Conservation (phyloP, 2,329 filamentous ascomycete species). For the Juglanconis sp. region DNA sequence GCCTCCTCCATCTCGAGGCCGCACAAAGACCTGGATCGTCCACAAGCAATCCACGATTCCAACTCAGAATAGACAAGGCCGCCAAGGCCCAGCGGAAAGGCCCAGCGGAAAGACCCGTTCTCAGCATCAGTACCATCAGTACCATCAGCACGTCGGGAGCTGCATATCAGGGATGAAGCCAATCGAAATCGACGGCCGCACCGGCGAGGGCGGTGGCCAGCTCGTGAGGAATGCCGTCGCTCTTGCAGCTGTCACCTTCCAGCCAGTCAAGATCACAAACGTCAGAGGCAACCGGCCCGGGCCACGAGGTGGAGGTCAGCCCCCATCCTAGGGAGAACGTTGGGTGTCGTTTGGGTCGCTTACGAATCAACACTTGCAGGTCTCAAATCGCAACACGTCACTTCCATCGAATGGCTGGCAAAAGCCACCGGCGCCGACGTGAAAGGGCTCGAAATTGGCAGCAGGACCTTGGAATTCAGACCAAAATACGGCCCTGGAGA, state of each 20-base stretch:
- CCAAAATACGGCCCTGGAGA: conserved; percentile 38
- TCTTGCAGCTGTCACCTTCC: conserved; percentile 53
- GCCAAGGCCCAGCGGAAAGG: too few species aligned
- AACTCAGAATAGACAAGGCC: too few species aligned
- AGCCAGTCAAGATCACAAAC: conserved; percentile 50
- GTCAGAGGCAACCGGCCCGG: conserved; percentile 52
- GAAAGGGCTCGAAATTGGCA: conserved; percentile 49
- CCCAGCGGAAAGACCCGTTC: too few species aligned
- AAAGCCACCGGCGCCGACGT: conserved; percentile 49
- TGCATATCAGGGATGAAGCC: conserved; percentile 10
- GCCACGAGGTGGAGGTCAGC: conserved; percentile 29
- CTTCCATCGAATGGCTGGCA: conserved; percentile 53
- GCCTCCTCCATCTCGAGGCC: too few species aligned
- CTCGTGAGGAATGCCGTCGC: conserved; percentile 54
- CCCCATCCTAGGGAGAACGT: neutral
- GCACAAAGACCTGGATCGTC: too few species aligned
- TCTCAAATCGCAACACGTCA: conserved; percentile 59
- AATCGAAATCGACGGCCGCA: conserved; percentile 53
- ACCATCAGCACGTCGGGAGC: too few species aligned
- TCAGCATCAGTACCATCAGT: too few species aligned
- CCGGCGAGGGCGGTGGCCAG: conserved; percentile 61
- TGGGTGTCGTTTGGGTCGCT: too few species aligned
- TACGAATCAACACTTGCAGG: conserved; percentile 34
- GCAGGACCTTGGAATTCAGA: conserved; percentile 45
- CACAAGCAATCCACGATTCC: too few species aligned